phyloP scores from a whole-genome alignment of 192 early-diverging fungal genomes.

The Helicostylum pulchrum region DNA sequence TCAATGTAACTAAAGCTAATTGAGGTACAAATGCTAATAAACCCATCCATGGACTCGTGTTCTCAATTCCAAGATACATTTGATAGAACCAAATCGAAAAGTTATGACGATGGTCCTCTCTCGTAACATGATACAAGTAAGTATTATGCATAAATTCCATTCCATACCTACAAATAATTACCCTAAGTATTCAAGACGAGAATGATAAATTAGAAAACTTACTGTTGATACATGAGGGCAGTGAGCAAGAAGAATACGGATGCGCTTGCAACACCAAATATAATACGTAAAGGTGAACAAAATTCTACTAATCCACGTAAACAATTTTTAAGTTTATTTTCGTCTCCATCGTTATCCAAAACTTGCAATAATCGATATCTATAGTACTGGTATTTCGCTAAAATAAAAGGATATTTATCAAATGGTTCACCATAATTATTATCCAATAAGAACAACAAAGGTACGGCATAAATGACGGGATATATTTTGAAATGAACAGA shows the following conservation, averaged over 20 bases:
- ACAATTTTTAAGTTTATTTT: not conserved
- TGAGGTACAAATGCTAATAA: slow-evolving; percentile 87
- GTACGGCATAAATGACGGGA: slow-evolving; percentile 90
- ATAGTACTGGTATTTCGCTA: slow-evolving; percentile 14
- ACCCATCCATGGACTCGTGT: slow-evolving; percentile 50
- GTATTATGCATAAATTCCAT: slow-evolving; percentile 86
- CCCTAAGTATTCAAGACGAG: not conserved
- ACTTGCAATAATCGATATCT: slow-evolving; percentile 12
- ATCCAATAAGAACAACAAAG: slow-evolving; percentile 71
- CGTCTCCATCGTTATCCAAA: not conserved
- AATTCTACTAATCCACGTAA: slow-evolving; percentile 29
- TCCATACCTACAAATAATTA: slow-evolving; percentile 58
- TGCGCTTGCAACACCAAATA: slow-evolving; percentile 63
- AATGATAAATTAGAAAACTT: slow-evolving; percentile 16
- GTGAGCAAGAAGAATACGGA: slow-evolving; percentile 61
- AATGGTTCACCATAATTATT: slow-evolving; percentile 34
- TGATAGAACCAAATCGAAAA: slow-evolving; percentile 97
- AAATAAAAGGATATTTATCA: slow-evolving; percentile 20
- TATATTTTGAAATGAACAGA: slow-evolving; percentile 98
- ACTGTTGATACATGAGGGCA: slow-evolving; percentile 67
- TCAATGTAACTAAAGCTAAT: slow-evolving; percentile 54
- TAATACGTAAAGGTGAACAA: slow-evolving; percentile 52
- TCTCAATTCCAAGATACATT: slow-evolving; percentile 77
- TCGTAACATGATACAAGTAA: slow-evolving; percentile 89
- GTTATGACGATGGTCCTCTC: slow-evolving; percentile 98